Evolutionary conservation across 192 early-diverging fungal species (phyloP), one percentile per base, ranked within the genome.

Genomic region (Mortierella claussenii): DNA sequence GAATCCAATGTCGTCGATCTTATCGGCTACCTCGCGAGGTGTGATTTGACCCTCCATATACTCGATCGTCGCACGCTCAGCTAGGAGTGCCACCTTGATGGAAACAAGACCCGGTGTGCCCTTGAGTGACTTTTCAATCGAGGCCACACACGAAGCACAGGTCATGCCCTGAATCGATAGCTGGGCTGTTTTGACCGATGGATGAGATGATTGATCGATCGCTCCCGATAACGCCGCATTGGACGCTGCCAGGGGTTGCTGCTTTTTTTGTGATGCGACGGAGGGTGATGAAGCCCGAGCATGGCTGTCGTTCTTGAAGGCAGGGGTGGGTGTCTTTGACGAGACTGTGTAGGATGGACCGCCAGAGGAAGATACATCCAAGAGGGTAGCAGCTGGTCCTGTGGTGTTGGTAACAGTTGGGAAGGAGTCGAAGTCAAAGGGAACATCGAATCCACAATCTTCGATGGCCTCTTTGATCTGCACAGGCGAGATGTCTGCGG

Each of bases 81-180:
- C 89, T 27, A 95, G 81, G 30, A 99, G 84, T 3, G 92, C 89
- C 12, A 99, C 97, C 63, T 89, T 91, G 60, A 94, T 88, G 4
- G 82, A 86, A 6, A 82, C 54, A 2, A 99, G 83, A 24, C 94
- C 95, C 0, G 83, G 78, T 8, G 82, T 69, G 1, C 66, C 55
- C 23, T 71, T 50, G 30, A 98, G 65, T 6, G 86, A 82, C 20
- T 87, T 88, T 82, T 97, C 95, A 21, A 99, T 91, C 3, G 89
- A 81, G 31, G 87, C 87, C 0, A 99, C 96, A 81, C 97, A 99
- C 4, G 92, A 91, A 6, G 96, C 89, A 82, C 97, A 98, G 32
- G 97, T 97, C 97, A 99, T 99, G 6, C 97, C 97, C 24, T 80
- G 85, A 23, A 99, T 86, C 60, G 92, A 85, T 12, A 97, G 67